Percentiles rank a stretch among this genome's conserved stretches.
These are phyloP conservation scores for Eucalyptus grandis DNA, from an alignment of 345 rosid species.

Conservation along the genomic window DNA sequence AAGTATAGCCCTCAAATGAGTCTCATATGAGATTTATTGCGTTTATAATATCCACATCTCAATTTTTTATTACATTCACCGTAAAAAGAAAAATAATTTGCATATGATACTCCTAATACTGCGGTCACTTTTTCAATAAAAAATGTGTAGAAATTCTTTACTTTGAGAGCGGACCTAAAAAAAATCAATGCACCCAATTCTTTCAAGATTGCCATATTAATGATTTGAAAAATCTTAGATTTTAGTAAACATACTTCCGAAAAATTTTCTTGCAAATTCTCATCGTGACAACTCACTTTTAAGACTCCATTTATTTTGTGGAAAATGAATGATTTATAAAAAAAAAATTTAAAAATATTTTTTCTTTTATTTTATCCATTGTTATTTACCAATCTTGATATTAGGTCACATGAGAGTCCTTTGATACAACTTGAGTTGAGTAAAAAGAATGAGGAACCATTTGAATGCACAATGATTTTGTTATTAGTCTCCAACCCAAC, in stretches of 20 bases:
- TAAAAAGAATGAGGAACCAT: background rate
- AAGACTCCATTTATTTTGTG: background rate
- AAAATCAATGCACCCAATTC: background rate
- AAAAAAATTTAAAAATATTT: no score
- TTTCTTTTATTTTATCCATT: background rate
- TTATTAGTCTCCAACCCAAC: background rate
- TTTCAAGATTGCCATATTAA: background rate
- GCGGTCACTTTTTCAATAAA: background rate
- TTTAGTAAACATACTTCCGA: background rate
- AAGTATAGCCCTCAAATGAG: background rate
- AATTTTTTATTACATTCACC: background rate
- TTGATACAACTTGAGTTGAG: background rate
- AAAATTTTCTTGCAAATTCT: background rate
- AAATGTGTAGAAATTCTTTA: background rate
- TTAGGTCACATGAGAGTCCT: no score
- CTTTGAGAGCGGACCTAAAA: background rate
- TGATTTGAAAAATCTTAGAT: background rate
- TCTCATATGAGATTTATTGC: background rate
- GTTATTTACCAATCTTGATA: background rate
- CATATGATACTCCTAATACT: no score
- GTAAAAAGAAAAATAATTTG: background rate
- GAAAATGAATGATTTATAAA: no score
- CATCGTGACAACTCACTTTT: background rate
- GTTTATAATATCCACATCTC: no score
- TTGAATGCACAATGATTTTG: background rate